Base-by-base conservation (phyloP, 768 basidiomycete genomes). In the Auricularia cornea region DNA sequence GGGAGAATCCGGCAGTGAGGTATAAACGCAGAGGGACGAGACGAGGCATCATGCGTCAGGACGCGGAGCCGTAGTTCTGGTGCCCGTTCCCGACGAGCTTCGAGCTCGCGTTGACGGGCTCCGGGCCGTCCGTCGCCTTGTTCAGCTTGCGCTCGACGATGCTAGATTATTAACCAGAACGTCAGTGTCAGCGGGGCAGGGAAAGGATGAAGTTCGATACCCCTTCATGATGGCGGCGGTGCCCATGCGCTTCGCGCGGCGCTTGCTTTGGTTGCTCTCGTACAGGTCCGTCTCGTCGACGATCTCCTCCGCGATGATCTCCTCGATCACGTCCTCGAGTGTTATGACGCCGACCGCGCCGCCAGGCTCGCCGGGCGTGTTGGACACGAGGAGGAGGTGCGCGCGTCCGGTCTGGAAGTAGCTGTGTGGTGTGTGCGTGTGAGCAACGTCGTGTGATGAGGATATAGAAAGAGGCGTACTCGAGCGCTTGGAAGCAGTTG, bases 201-300 rank as follows among this genome's bases (percentile, higher is more conserved):
- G 20, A 23, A 10, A 23, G 44, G n/a, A n/a, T n/a, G 44, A 2
- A 20, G 11, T 26, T 5, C 44, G 20, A 14, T 23, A 56, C 62
- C 70, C 70, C 60, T 66, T 67, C 89, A 95, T 92, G 41, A 92
- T 81, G 8, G 84, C 82, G 8, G 88, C 83, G 14, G 86, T 92
- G 14, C 87, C 88, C 64, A 82, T 73, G 16, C 94, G 80, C 66
- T 81, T 86, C 0, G 90, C 94, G 8, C 80, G 77, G 64, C 81
- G 81, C 71, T 94, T 94, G 60, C 85, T 87, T 59, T 86, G 86
- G 70, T 96, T 97, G 68, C 93, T 91, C 67, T 91, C 86, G 68
- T 89, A 95, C 30, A 86, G 81, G 75, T 97, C 94, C 2, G 94
- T 96, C 74, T 97, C 94, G 69, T 96, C 94, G 32, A 96, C 89